Percentiles rank a stretch among this genome's conserved stretches.
Evolutionary conservation across 768 basidiomycete genomes (phyloP).

Genomic region (Rhodotorula taiwanensis): DNA sequence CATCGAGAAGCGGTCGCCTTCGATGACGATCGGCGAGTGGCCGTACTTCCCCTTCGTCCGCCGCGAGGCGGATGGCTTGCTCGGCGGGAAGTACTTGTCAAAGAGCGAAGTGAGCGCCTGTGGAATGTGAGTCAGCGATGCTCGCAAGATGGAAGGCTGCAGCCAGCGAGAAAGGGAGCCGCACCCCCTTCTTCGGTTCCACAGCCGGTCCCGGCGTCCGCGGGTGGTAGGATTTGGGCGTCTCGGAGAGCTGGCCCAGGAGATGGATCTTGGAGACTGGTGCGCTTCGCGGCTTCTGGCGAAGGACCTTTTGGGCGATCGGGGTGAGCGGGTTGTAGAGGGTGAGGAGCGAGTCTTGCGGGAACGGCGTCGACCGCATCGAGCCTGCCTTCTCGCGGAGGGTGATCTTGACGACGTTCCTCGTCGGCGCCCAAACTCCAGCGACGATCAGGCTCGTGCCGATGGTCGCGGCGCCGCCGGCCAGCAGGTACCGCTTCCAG

Average conservation of each 20-base stretch:
- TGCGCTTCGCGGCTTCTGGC: constrained; percentile 6
- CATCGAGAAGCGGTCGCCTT: constrained; percentile 19
- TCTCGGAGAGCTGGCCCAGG: constrained; percentile 14
- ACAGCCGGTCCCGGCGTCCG: neutral
- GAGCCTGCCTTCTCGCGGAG: constrained; percentile 15
- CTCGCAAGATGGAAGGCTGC: neutral
- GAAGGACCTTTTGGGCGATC: neutral
- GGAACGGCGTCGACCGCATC: constrained; percentile 5
- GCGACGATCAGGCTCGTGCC: constrained; percentile 1
- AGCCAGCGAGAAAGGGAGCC: neutral
- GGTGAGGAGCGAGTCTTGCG: constrained; percentile 20
- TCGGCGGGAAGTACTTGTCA: neutral
- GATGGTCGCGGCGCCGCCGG: neutral
- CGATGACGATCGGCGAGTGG: constrained; percentile 27
- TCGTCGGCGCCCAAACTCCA: constrained; percentile 19
- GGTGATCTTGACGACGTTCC: constrained; percentile 21
- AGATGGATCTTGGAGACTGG: constrained; percentile 9
- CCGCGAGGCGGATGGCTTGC: neutral
- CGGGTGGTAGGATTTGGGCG: constrained; percentile 26
- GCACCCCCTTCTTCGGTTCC: constrained; percentile 2
- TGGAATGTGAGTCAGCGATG: no score
- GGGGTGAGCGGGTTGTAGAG: constrained; percentile 16
- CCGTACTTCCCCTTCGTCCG: constrained; percentile 1
- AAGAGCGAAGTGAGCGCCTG: neutral
- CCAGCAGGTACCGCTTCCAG: constrained; percentile 28